These are phyloP conservation scores for Jaltomata sinuosa DNA, from an alignment of 257 asterid species.

Conservation along the genomic window DNA sequence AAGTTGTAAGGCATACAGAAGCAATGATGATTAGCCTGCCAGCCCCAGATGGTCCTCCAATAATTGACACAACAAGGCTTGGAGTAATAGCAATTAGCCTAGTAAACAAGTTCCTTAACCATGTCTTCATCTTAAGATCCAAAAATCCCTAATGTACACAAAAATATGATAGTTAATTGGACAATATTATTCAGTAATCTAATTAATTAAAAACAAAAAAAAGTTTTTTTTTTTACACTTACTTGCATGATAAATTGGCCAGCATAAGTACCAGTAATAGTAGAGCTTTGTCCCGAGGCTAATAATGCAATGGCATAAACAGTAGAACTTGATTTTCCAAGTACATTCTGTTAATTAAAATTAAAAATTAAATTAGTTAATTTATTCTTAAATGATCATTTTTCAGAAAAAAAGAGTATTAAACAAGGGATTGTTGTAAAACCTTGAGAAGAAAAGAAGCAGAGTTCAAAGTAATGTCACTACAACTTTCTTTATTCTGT, in stretches of 20 bases:
- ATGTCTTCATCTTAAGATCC: conserved; percentile 66
- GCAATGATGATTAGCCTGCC: conserved; percentile 87
- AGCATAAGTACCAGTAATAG: conserved; percentile 94
- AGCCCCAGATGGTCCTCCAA: conserved; percentile 86
- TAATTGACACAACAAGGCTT: conserved; percentile 65
- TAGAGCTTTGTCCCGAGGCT: conserved; percentile 95
- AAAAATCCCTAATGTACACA: conserved; percentile 52
- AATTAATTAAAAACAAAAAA: background rate
- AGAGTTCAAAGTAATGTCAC: conserved; percentile 61
- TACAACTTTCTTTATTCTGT: conserved; percentile 36
- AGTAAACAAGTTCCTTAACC: conserved; percentile 70
- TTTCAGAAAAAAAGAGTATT: background rate
- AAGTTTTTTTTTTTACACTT: background rate
- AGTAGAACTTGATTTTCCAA: conserved; percentile 75
- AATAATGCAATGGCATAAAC: conserved; percentile 75
- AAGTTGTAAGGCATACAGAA: conserved; percentile 39
- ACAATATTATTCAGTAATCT: too few relatives aligned
- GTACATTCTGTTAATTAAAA: conserved; percentile 45
- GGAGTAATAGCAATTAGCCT: conserved; percentile 83
- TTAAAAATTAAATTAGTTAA: background rate
- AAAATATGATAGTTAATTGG: background rate
- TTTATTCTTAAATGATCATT: background rate
- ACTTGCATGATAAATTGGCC: conserved; percentile 98
- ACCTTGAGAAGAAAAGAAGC: conserved; percentile 95
- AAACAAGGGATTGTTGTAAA: background rate